Percentiles rank a stretch among this genome's conserved stretches.
Evolutionary conservation across 768 basidiomycete genomes (phyloP).

Genomic region (Lactarius hatsudake): DNA sequence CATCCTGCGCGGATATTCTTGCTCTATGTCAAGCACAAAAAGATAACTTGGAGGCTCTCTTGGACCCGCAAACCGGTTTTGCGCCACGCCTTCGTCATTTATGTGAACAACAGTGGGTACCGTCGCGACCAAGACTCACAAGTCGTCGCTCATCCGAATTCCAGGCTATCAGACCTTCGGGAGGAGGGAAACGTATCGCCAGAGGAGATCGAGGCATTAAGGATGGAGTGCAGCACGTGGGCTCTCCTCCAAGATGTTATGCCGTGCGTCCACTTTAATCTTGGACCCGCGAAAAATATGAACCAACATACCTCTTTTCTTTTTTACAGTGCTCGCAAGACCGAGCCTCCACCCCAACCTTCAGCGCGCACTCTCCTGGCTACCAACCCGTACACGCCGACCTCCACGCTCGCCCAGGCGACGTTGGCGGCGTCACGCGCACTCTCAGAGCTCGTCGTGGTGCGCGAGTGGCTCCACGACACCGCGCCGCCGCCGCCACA

Average conservation of each 20-base stretch:
- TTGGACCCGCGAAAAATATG: neutral
- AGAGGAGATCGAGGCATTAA: slow-evolving; percentile 59
- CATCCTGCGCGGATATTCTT: slow-evolving; percentile 67
- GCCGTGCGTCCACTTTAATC: slow-evolving; percentile 50
- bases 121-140: neutral
- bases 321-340: slow-evolving; percentile 62
- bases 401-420: slow-evolving; percentile 68
- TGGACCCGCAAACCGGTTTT: slow-evolving; percentile 67
- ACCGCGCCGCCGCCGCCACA: slow-evolving; percentile 41
- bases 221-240: slow-evolving; percentile 83
- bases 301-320: neutral
- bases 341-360: slow-evolving; percentile 45
- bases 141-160: slow-evolving; percentile 10
- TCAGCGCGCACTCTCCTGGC: slow-evolving; percentile 55
- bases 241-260: slow-evolving; percentile 71
- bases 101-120: slow-evolving; percentile 56
- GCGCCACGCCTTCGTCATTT: slow-evolving; percentile 58
- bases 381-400: slow-evolving; percentile 81
- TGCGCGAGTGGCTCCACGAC: slow-evolving; percentile 88
- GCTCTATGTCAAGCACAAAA: slow-evolving; percentile 51
- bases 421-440: slow-evolving; percentile 66
- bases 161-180: slow-evolving; percentile 53
- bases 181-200: slow-evolving; percentile 42
- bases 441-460: slow-evolving; percentile 72
- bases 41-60: slow-evolving; percentile 55